A percentile compares a stretch with the other conserved stretches of the same genome.
Evolutionary conservation across 176 grass and related monocot genomes (phyloP).

Genomic region (Eleusine indica): DNA sequence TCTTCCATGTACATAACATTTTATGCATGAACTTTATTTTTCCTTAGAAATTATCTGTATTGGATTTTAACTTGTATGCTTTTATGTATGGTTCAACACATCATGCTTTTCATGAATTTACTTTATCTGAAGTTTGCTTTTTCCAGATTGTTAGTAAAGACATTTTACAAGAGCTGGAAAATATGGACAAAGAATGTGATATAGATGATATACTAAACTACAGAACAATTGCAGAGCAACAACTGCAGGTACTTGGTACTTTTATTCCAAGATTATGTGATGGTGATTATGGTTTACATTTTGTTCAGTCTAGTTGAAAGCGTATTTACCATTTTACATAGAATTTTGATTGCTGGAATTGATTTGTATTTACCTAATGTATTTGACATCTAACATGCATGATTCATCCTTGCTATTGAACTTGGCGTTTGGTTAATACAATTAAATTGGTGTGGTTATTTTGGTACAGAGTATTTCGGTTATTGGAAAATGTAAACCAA

Average conservation of each 20-base stretch:
- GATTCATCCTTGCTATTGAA: background rate
- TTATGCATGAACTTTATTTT: background rate
- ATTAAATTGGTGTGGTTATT: too few relatives aligned
- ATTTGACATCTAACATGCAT: constrained; percentile 12
- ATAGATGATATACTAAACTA: constrained; percentile 95
- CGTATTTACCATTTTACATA: background rate
- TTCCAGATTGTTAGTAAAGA: constrained; percentile 82
- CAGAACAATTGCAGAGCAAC: constrained; percentile 79
- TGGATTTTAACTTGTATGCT: constrained; percentile 11
- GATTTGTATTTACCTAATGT: background rate
- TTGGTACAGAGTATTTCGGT: too few relatives aligned
- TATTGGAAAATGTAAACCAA: too few relatives aligned
- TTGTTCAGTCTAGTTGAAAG: constrained; percentile 30
- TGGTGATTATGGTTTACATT: constrained; percentile 15
- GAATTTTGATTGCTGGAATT: constrained; percentile 28
- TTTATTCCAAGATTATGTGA: constrained; percentile 23
- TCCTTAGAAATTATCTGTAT: background rate
- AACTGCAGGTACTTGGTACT: constrained; percentile 68
- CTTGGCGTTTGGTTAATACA: background rate
- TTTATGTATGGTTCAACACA: background rate
- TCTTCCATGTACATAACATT: constrained; percentile 15
- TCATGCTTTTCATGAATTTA: constrained; percentile 32
- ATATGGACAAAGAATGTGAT: constrained; percentile 92
- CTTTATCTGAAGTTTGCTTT: constrained; percentile 32
- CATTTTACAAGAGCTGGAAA: constrained; percentile 79